Conservation (phyloP, 768 basidiomycete genomes). For the Termitomyces sp. region DNA sequence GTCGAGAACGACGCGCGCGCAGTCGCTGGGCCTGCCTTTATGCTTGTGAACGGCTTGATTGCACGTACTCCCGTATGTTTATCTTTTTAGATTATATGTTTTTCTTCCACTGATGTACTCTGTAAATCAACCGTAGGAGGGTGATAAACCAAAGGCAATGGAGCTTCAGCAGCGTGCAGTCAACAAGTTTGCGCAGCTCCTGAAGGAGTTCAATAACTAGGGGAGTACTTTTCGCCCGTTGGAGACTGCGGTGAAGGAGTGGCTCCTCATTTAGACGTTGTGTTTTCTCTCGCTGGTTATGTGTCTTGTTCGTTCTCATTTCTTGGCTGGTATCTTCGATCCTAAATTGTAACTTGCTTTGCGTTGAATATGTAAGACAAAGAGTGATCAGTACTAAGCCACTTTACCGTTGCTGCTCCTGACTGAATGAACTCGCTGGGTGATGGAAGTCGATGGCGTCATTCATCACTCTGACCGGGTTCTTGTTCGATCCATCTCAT, state of each 20-base stretch:
- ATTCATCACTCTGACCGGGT: no score
- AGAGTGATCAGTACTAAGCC: not conserved
- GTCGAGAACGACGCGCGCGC: not conserved
- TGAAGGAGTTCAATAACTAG: not conserved
- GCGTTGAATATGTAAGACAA: not conserved
- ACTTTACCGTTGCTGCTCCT: no score
- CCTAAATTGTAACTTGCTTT: not conserved
- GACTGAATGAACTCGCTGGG: not conserved
- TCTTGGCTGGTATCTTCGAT: not conserved
- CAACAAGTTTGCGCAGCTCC: not conserved
- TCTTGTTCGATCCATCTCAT: no score
- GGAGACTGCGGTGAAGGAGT: not conserved
- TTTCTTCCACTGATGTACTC: not conserved
- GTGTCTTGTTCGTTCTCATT: no score
- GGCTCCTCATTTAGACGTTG: not conserved
- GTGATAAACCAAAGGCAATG: not conserved
- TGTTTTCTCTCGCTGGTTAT: not conserved
- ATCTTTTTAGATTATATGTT: not conserved
- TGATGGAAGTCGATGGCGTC: no score
- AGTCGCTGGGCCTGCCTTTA: not conserved
- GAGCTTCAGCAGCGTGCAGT: not conserved
- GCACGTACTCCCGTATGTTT: not conserved
- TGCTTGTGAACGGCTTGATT: not conserved
- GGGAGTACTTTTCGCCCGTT: not conserved
- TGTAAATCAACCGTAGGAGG: not conserved